Base-by-base conservation (phyloP, 306 rosid species). In the Albizia julibrissin region DNA sequence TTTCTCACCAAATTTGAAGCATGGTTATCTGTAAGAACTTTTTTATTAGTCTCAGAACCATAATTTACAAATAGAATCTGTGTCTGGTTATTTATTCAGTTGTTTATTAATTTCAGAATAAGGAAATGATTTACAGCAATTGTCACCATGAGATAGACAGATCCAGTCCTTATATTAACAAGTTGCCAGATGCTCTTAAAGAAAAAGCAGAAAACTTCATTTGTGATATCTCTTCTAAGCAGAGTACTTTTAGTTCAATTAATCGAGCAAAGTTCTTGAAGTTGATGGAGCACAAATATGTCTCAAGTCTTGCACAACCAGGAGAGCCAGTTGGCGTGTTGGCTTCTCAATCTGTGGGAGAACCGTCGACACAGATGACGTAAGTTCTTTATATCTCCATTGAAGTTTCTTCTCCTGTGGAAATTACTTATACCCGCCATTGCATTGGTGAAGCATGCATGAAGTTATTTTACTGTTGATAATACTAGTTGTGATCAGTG, bases 351-450 rank as follows among this genome's bases (percentile, higher is more conserved):
- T 95, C 99, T 40, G 94, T 93, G 24, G 98, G 99, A 65, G 99
- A 95, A 86, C 99, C 99, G 1, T 95, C 98, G 59, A 95, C 99
- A 1, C 98, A 95, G 86, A 95, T 95, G 99, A 93, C 97, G 97
- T 91, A 88, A 85, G 93, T 74, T 66, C 69, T 74, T 61, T 81
- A 62, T 34, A 62, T 34, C 24, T 19, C 47, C 16, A 54, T 22
- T 44, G 22, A 50, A 12, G 64, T 68, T 52, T 67, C 34, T 49
- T 22, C 74, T 75, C 58, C 40, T 64, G 61, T 69, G 40, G 33
- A 21, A 69, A 27, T 69, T 50, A 49, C 64, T 26, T 21, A 1
- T 59, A 42, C 21, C 46, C 59, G 71, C 49, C 47, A 14, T 67
- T 80, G 69, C 46, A 43, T 29, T 11, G 49, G 31, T 64, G 26